Evolutionary conservation across 164 flowering plant species (phyloP), one percentile per base, ranked within the genome.

Genomic region (Berberis vulgaris): DNA sequence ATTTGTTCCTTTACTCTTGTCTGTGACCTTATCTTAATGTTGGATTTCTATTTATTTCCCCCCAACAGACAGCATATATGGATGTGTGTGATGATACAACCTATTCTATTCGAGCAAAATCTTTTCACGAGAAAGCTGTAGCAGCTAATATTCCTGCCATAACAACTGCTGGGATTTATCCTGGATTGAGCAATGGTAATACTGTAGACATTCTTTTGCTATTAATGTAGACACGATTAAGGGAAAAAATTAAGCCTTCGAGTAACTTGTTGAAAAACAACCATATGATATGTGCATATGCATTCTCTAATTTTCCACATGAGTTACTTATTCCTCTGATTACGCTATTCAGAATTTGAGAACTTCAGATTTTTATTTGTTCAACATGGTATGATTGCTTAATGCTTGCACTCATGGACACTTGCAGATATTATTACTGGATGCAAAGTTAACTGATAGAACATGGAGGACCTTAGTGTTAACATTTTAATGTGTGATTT

Each of bases 181-280:
- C 98, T 10, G 98, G 98, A 84, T 96, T 94, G 74, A 90, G 97
- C 93, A 94, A 90, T 75, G 95, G 98, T 94, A 50, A 68, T 63
- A 46, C 60, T 41, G 49, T 40, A 55, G 44, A 57, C 44, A 41
- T 64, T 52, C 44, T 65, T 65, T 50, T 47, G 60, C 59, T 63
- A 45, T 50, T 53, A 59, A 38, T 54, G 6, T 45, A 64, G 43
- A 53, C 26, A 46, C 49, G 5, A 58, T 43, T 8, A 2, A 43
- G 41, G 13, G 6, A 50, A 0, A 60, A 52, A 67, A 8, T n/a
- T 52, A 11, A 60, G 6, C 3, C 3, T 13, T 9, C 26, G 41
- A 26, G 41, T 1, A 3, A 6, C 11, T 2, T 11, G 41, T n/a
- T 11, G 13, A 9, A 45, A 9, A 60, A 43, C 4, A 59, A 6